A percentile compares a stretch with the other conserved stretches of the same genome.
These are phyloP conservation scores for Xeromyces bisporus DNA, from an alignment of 495 filamentous ascomycete genomes.

Conservation along the genomic window DNA sequence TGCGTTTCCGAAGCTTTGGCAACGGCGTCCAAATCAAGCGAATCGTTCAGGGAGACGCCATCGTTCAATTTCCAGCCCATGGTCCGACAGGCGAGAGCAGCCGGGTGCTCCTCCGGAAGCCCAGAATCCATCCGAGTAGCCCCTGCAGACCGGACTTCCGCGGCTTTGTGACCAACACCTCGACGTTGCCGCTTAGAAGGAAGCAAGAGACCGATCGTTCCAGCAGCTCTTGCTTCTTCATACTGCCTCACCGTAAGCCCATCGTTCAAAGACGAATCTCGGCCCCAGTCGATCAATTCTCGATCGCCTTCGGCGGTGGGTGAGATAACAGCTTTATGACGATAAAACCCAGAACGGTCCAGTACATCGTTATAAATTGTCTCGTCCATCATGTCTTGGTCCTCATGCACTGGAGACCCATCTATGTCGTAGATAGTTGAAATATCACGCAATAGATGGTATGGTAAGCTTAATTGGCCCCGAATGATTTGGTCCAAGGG, in stretches of 20 bases:
- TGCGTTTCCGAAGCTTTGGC: conserved; percentile 42
- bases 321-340: conserved; percentile 49
- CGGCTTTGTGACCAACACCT: conserved; percentile 28
- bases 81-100: conserved; percentile 47
- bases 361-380: conserved; percentile 87
- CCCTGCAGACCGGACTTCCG: conserved; percentile 20
- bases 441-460: conserved; percentile 68
- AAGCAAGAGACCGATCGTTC: conserved; percentile 24
- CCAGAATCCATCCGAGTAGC: conserved; percentile 39
- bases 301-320: conserved; percentile 71
- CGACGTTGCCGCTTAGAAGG: conserved; percentile 27
- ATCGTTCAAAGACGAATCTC: conserved; percentile 55
- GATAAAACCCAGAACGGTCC: conserved; percentile 76
- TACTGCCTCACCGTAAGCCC: conserved; percentile 54
- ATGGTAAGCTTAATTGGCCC: conserved; percentile 74
- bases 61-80: conserved; percentile 71
- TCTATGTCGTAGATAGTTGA: conserved; percentile 83
- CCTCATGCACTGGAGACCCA: conserved; percentile 60
- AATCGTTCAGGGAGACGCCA: conserved; percentile 41
- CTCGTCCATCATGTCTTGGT: conserved; percentile 69
- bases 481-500: conserved; percentile 80
- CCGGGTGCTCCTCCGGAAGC: conserved; percentile 44
- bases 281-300: conserved; percentile 65
- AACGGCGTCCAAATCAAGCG: conserved; percentile 56
- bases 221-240: conserved; percentile 37